Conservation (phyloP, 139 green algal genomes). For the Monoraphidium neglectum region DNA sequence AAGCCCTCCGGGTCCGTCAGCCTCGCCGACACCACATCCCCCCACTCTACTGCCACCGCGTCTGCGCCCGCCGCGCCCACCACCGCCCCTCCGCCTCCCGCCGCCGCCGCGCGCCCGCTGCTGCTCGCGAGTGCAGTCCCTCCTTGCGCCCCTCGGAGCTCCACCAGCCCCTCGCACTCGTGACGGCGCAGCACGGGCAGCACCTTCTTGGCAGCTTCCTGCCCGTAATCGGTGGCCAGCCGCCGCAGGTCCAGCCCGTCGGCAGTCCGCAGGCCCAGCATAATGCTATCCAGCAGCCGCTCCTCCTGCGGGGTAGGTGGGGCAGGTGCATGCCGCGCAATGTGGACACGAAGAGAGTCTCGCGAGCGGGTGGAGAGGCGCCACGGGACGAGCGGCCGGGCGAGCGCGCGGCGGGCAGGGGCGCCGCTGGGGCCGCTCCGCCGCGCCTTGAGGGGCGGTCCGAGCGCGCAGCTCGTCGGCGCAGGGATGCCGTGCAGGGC, state of each 20-base stretch:
- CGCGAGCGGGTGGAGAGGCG: too few relatives aligned
- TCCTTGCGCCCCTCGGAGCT: neutral
- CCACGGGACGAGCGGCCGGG: too few relatives aligned
- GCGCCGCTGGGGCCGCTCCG: too few relatives aligned
- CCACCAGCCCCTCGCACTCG: slow-evolving; percentile 25
- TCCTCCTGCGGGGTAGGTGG: slow-evolving; percentile 51
- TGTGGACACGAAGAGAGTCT: too few relatives aligned
- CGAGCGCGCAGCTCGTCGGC: too few relatives aligned
- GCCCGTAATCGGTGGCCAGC: slow-evolving; percentile 48
- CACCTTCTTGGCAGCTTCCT: slow-evolving; percentile 8
- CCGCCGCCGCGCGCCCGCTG: slow-evolving; percentile 2
- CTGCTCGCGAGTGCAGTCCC: neutral
- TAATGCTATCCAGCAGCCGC: slow-evolving; percentile 78
- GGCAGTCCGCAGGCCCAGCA: slow-evolving; percentile 78
- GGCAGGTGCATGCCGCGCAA: too few relatives aligned
- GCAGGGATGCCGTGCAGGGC: too few relatives aligned
- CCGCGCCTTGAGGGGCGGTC: too few relatives aligned
- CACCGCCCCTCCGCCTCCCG: too few relatives aligned
- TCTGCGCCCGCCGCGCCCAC: too few relatives aligned
- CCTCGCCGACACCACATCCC: neutral
- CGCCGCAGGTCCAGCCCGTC: slow-evolving; percentile 73
- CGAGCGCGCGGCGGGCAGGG: too few relatives aligned
- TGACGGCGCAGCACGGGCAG: slow-evolving; percentile 37
- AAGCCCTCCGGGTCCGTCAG: slow-evolving; percentile 84
- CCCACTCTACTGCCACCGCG: too few relatives aligned